A percentile compares a stretch with the other conserved stretches of the same genome.
Conservation (phyloP, 1,284 basidiomycete species). For the Malassezia brasiliensis region DNA sequence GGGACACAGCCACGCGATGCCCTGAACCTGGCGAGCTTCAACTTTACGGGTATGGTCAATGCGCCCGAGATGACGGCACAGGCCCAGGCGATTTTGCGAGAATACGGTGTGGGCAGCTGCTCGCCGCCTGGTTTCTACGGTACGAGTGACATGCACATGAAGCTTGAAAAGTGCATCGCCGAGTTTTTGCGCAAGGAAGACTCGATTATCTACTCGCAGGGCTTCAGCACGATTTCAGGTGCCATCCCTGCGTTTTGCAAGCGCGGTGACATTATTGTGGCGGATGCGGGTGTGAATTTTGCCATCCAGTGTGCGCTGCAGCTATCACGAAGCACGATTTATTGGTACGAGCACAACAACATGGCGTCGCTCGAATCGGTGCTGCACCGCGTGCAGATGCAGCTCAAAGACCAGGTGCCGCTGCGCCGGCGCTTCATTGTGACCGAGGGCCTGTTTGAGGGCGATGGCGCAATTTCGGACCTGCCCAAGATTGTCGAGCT, state of each 20-base stretch:
- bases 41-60: slow-evolving; percentile 82
- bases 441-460: slow-evolving; percentile 93
- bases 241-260: slow-evolving; percentile 97
- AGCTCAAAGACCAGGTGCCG: slow-evolving; percentile 60
- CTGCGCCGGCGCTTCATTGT: slow-evolving; percentile 89
- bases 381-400: slow-evolving; percentile 69
- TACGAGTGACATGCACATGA: slow-evolving; percentile 84
- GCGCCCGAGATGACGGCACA: slow-evolving; percentile 77
- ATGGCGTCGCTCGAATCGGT: slow-evolving; percentile 80
- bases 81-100: slow-evolving; percentile 73
- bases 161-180: slow-evolving; percentile 78
- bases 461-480: slow-evolving; percentile 81
- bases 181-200: slow-evolving; percentile 80
- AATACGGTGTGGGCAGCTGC: slow-evolving; percentile 90
- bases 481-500: slow-evolving; percentile 85
- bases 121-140: slow-evolving; percentile 98
- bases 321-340: slow-evolving; percentile 80
- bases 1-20: slow-evolving; percentile 58
- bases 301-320: slow-evolving; percentile 95
- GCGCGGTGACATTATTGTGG: slow-evolving; percentile 95
- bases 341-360: slow-evolving; percentile 93
- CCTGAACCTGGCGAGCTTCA: slow-evolving; percentile 78
- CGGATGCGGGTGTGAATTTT: slow-evolving; percentile 85
- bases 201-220: slow-evolving; percentile 87
- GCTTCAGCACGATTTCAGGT: slow-evolving; percentile 80